Base-by-base conservation (phyloP, 164 flowering plant species). In the Echeveria elegans region DNA sequence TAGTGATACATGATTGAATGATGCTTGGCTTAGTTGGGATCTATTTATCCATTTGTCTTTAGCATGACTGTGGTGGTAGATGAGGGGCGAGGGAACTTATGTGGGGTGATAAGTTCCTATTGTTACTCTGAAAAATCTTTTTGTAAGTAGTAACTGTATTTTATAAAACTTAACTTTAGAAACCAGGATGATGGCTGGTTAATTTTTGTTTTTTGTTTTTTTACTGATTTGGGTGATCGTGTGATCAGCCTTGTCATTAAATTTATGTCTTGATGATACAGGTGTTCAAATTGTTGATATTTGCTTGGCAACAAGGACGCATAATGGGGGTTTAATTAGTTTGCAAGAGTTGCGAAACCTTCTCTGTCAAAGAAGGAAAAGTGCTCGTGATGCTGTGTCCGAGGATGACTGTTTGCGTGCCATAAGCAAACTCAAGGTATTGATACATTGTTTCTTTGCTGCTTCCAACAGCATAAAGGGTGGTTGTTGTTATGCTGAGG, bases 321-420 rank as follows among this genome's bases (percentile, higher is more conserved):
- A 76, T 71, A 94, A 94, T 81, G 96, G 99, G 59, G 99, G 99
- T 67, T 74, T 94, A 78, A 94, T 94, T 74, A 85, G 79, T 77
- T 76, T 94, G 77, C 93, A 85, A 70, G 98, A 91, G 70, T 84
- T 94, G n/a, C 82, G 95, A 69, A 78, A 65, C 73, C 68, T 86
- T 58, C 88, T 94, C 63, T 79, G 92, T 69, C 96, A 87, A 73
- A 87, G 80, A 73, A 79, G 95, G 65, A 94, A 85, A 73, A 78
- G 76, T 74, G 89, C 90, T 60, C 96, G 90, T 69, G 99, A 88
- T 69, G 85, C 88, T 48, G 86, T 91, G 6, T 79, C 97, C 65
- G 97, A 94, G 72, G 99, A 94, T 85, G 99, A 94, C 52, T 91
- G 97, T 72, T 72, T 94, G 80, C 96, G 97, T 72, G 97, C 97